These are phyloP conservation scores for Drosera spatulata DNA, from an alignment of 179 eudicot species.

Conservation along the genomic window DNA sequence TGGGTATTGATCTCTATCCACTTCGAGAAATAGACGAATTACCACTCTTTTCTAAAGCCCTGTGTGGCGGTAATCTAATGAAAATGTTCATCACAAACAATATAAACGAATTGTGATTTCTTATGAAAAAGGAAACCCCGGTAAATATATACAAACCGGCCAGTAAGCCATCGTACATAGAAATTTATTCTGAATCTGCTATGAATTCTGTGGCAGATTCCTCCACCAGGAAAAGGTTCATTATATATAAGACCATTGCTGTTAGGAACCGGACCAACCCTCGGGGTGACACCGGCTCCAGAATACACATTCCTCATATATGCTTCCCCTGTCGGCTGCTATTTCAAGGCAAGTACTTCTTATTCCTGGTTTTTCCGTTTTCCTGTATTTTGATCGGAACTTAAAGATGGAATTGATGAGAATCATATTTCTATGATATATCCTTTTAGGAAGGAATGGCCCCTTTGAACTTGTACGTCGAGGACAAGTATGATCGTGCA, in stretches of 20 bases:
- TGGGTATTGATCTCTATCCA: conserved; percentile 42
- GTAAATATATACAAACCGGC: too few relatives aligned
- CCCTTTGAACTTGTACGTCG: conserved; percentile 56
- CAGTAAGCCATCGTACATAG: too few relatives aligned
- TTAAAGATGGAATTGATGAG: background rate
- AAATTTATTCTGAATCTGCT: background rate
- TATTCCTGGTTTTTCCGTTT: background rate
- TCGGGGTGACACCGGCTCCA: conserved; percentile 72
- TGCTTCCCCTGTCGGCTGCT: conserved; percentile 84
- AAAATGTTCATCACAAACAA: too few relatives aligned
- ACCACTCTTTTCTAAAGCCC: too few relatives aligned
- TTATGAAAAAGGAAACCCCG: too few relatives aligned
- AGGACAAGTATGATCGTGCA: conserved; percentile 69
- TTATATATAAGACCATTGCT: conserved; percentile 76
- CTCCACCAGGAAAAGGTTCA: conserved; percentile 77
- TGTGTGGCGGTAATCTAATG: too few relatives aligned
- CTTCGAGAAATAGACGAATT: too few relatives aligned
- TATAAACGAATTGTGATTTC: too few relatives aligned
- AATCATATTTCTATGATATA: background rate
- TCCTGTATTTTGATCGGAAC: background rate
- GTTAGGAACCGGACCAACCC: conserved; percentile 62
- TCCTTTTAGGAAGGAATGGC: conserved; percentile 44
- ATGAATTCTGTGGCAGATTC: conserved; percentile 43
- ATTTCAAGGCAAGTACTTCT: conserved; percentile 49
- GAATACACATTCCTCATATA: conserved; percentile 73